Base-by-base conservation (phyloP, 2,329 filamentous ascomycete species). In the Ophiostoma tasmaniense region DNA sequence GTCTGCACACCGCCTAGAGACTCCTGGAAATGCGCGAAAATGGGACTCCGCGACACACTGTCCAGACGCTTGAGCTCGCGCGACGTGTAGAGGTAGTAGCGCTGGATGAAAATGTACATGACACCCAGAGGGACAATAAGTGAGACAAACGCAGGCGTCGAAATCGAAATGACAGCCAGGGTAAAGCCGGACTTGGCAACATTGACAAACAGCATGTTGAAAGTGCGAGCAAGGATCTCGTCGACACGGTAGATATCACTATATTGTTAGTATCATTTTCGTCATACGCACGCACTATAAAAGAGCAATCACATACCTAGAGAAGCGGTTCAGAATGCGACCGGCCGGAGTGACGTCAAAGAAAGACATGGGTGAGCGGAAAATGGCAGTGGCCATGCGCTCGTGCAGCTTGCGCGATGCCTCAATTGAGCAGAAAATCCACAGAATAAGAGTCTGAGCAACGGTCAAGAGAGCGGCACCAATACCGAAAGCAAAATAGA, bases 361-460 rank as follows among this genome's bases (percentile, higher is more conserved):
- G 81, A 99, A 99, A 74, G 89, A 95, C 95, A 99, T 99, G 68
- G 95, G 96, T 50, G 93, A 96, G 73, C 95, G 87, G 84, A 99
- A 99, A 74, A 98, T 97, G 22, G 95, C 93, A 75, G 90, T 95
- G 61, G 94, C 94, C 95, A 99, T 98, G 73, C 92, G 86, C 80
- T 98, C 95, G 77, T 99, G 95, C 69, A 99, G 84, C 81, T 98
- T 99, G 72, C 95, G 88, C 25, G 94, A 97, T 66, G 95, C 95
- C 88, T 99, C 95, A 72, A 99, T 99, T 4, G 95, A 98, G 81
- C 96, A 99, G 81, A 99, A 98, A 73, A 99, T 98, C 95, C 95
- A 99, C 35, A 99, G 83, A 72, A 99, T 93, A 74, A 99, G 81
- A 6, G 94, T 98, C 79, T 98, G 95, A 37, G 96, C 76, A 59